Base-by-base conservation (phyloP, 2,329 filamentous ascomycete species). In the Dichotomopilus funicola region DNA sequence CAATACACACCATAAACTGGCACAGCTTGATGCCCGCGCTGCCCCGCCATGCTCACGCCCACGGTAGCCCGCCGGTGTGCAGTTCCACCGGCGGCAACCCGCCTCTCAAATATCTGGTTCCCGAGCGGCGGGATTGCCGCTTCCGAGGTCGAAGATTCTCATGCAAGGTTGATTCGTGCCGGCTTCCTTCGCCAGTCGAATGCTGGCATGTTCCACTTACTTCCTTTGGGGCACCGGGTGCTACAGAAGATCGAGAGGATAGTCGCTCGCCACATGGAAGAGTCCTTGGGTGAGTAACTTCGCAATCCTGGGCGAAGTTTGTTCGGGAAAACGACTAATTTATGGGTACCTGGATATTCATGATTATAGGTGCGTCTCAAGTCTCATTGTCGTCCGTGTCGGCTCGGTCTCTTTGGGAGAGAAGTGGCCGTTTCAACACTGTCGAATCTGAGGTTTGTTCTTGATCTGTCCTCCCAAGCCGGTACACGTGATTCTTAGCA, bases 201-300 rank as follows among this genome's bases (percentile, higher is more conserved):
- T 67, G 83, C 91, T 6, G 94, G 94, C 34, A 83, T 97, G 38
- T 99, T 96, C 65, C 94, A 99, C 66, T 79, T 96, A 67, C 78
- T 99, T 1, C 94, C 94, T 0, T 73, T 99, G 0, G 94, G 94
- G 0, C 78, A 90, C 35, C 82, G 90, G 34, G 89, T 97, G 0
- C 91, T 96, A 65, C 82, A 90, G 51, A 99, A 97, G 70, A 75
- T 97, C 35, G 91, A 96, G 67, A 73, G 74, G 9, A 73, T 97
- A 9, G 87, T 99, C 62, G 91, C 96, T 67, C 89, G 87, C 67
- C 85, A 96, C 68, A 99, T 99, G 94, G 76, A 77, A 42, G 34
- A 40, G 13, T n/a, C 47, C 7, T 13, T 65, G 13, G 57, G 63
- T 65, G 53, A 48, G 62, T 61, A n/a, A 12, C 13, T 34, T n/a